Conservation (phyloP, 306 rosid species). For the Castanea mollissima region DNA sequence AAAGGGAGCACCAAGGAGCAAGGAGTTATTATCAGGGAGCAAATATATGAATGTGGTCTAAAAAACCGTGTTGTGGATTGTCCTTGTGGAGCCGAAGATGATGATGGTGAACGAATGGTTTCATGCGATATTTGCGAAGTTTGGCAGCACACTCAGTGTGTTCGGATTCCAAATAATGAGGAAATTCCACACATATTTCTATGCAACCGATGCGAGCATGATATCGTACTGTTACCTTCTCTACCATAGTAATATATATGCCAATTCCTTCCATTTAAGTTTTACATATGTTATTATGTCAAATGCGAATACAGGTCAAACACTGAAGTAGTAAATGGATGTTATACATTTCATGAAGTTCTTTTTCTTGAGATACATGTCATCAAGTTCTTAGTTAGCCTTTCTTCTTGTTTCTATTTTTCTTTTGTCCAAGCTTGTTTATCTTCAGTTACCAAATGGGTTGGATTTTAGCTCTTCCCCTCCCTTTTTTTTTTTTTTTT, state of each 20-base stretch:
- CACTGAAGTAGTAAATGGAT: not conserved
- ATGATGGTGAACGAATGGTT: slow-evolving; percentile 86
- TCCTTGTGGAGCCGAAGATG: slow-evolving; percentile 74
- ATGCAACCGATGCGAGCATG: slow-evolving; percentile 73
- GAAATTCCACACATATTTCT: slow-evolving; percentile 70
- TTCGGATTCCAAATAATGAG: slow-evolving; percentile 63
- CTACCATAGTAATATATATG: slow-evolving; percentile 22
- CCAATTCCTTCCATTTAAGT: not conserved
- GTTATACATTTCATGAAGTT: not conserved
- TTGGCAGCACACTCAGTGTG: slow-evolving; percentile 80
- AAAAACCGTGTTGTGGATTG: slow-evolving; percentile 47
- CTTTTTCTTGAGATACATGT: no score
- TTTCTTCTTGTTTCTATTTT: no score
- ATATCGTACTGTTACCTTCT: slow-evolving; percentile 56
- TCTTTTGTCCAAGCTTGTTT: no score
- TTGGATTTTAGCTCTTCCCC: no score
- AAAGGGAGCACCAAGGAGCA: slow-evolving; percentile 36
- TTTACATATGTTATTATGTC: not conserved
- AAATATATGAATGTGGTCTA: slow-evolving; percentile 42
- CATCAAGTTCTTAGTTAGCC: no score
- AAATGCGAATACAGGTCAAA: not conserved
- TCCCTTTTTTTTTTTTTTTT: no score
- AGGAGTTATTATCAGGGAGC: slow-evolving; percentile 11
- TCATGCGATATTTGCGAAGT: slow-evolving; percentile 84
- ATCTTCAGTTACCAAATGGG: no score